Evolutionary conservation across 176 grass and related monocot species (phyloP), one percentile per base, ranked within the genome.

Genomic region (Tillandsia leiboldiana): DNA sequence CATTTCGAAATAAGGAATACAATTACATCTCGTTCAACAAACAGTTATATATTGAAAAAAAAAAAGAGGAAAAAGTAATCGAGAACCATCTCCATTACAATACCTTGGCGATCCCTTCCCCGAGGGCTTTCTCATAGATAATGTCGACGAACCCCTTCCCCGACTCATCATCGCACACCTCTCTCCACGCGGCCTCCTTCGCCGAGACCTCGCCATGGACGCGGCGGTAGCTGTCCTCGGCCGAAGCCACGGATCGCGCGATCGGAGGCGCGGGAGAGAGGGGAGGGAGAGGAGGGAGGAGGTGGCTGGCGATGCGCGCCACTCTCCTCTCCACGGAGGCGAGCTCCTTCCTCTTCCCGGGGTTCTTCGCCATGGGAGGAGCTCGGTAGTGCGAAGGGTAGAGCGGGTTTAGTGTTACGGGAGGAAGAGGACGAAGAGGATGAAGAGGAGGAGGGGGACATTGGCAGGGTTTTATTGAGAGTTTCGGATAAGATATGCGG

Each of bases 101-200:
- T 65, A 91, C 92, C 89, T 97, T 97, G 23, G 93, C 93, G 51
- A 97, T 92, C 49, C 89, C 93, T 72, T 97, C 93, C 0, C 76
- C 79, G 23, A 92, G 62, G 26, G 84, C 69, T 83, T 96, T 97
- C 84, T 92, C 93, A 71, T 97, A 92, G 51, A 92, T 26, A 71
- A 97, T 90, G 79, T 97, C 86, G 11, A 87, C 72, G 63, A 90
- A 92, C 11, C 56, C 89, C 73, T 92, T 90, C n/a, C 86, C 82
- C 0, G 77, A 76, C 59, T 92, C 86, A 69, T 97, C 86, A 69
- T 97, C 86, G 33, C 73, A 75, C 18, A 73, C 86, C 12, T 64
- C 13, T 20, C 73, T 72, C 89, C 93, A 97, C 26, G 83, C 78
- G 49, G 82, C 83, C 17, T 83, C 74, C 72, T 79, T 78, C 49